Evolutionary conservation across 352 stramenopile species (phyloP), one percentile per base, ranked within the genome.

Genomic region (Phytophthora capsici): DNA sequence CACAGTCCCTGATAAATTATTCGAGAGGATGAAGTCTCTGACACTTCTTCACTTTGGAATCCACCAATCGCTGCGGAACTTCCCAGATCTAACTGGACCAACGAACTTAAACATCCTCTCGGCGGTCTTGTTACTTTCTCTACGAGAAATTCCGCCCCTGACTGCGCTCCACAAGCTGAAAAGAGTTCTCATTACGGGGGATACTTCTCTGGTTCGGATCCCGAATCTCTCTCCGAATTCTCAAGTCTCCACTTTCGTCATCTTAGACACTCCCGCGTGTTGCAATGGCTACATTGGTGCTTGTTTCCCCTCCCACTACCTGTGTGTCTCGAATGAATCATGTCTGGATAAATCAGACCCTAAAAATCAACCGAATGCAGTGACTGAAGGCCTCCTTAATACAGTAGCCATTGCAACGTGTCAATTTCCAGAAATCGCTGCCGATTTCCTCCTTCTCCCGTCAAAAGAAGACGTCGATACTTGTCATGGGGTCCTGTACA

Each of bases 1-100:
- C 6, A 49, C 34, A n/a, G n/a, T 79, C 32, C 71, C 71, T 0
- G 4, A 37, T 1, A 19, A 52, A 13, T 47, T 77, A 14, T 79
- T 81, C 46, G 30, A 46, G 8, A 7, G 9, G 26, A 79, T 73
- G 63, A 14, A 57, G 16, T 57, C 47, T 6, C 59, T 84, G 13
- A 66, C 60, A 0, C 62, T 55, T 28, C 34, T 84, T 10, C 57
- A 77, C 19, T 40, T 80, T 3, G 67, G 61, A 1, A 7, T 64
- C 1, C 63, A 79, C n/a, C 40, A 61, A n/a, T 37, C 23, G 1
- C 16, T 80, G 9, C 1, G 6, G 0, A 20, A 45, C 3, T 38
- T 83, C 4, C 58, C 71, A 1, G 19, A 20, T 10, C 13, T 80
- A 17, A 46, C 48, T 5, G 57, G 56, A 2, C 55, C 66, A 0